Evolutionary conservation across 495 filamentous ascomycete species (phyloP).

Genomic region (Bacidia gigantensis): DNA sequence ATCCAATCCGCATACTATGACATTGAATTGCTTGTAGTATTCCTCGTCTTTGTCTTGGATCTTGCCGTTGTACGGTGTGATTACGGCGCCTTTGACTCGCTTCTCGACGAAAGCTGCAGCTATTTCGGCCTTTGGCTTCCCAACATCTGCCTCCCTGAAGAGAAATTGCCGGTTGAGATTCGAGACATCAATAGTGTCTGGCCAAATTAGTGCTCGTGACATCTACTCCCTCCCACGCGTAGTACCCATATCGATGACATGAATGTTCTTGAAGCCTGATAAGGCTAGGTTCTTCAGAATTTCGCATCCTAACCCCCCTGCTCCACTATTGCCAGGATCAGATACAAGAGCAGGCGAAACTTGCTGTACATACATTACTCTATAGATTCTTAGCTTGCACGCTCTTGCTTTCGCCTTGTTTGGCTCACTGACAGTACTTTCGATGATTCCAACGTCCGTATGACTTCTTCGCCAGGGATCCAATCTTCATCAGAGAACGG

Average conservation of each 20-base stretch:
- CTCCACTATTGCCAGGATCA: constrained; percentile 46
- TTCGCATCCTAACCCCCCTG: constrained; percentile 91
- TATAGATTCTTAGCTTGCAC: constrained; percentile 8
- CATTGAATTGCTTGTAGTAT: constrained; percentile 95
- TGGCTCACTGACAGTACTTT: constrained; percentile 52
- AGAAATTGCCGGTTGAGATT: constrained; percentile 98
- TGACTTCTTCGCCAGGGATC: constrained; percentile 46
- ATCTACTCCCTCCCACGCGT: not conserved
- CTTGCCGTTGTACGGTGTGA: constrained; percentile 82
- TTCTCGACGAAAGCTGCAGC: constrained; percentile 83
- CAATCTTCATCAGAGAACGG: constrained; percentile 65
- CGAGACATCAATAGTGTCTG: constrained; percentile 94
- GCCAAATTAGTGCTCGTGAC: constrained; percentile 14
- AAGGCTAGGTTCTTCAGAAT: constrained; percentile 93
- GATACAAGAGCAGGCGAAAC: not conserved
- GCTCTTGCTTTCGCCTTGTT: not conserved
- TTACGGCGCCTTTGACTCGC: constrained; percentile 76
- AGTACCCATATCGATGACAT: constrained; percentile 96
- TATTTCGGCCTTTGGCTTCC: constrained; percentile 84
- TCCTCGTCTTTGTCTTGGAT: constrained; percentile 97
- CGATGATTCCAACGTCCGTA: constrained; percentile 44
- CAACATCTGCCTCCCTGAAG: constrained; percentile 84
- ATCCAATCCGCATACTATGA: constrained; percentile 91
- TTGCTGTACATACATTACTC: constrained; percentile 33
- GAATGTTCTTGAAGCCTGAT: constrained; percentile 90